Percentiles rank a stretch among this genome's conserved stretches.
phyloP scores from a whole-genome alignment of 768 basidiomycete genomes.

The Solioccasus polychromus region DNA sequence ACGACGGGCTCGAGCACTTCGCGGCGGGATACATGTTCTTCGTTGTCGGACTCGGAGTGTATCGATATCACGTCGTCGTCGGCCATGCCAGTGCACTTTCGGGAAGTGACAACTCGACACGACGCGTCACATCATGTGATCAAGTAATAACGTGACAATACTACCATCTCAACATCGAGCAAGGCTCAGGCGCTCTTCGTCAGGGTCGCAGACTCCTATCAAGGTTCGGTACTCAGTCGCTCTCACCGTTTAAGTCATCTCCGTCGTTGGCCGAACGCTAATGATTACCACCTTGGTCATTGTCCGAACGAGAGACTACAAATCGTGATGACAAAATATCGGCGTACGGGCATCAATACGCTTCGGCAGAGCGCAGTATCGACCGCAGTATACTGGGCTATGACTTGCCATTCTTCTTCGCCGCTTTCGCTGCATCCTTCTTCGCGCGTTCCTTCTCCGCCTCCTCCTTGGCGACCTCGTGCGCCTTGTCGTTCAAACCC shows the following conservation, averaged over 20 bases:
- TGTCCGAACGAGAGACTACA: background rate
- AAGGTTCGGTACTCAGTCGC: background rate
- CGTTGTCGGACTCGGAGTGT: conserved; percentile 27
- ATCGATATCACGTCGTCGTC: conserved; percentile 37
- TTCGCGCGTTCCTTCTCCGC: conserved; percentile 51
- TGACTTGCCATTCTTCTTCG: conserved; percentile 35
- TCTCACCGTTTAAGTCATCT: conserved; percentile 18
- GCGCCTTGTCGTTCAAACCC: conserved; percentile 85
- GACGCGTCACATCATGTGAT: conserved; percentile 30
- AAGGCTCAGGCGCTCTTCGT: too few relatives aligned
- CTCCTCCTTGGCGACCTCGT: conserved; percentile 76
- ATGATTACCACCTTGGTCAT: background rate
- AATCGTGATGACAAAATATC: background rate
- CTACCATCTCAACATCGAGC: too few relatives aligned
- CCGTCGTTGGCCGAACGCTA: conserved; percentile 1
- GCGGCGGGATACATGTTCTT: conserved; percentile 41
- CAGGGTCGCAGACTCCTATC: conserved; percentile 5
- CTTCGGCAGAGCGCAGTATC: background rate
- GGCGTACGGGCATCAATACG: background rate
- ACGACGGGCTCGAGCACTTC: conserved; percentile 65
- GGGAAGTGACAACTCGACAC: conserved; percentile 21
- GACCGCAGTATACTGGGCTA: conserved; percentile 7
- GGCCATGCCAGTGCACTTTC: conserved; percentile 18
- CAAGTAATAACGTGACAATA: background rate
- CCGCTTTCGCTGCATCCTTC: conserved; percentile 50